Conservation (phyloP, 768 basidiomycete genomes). For the Calocera cornea region DNA sequence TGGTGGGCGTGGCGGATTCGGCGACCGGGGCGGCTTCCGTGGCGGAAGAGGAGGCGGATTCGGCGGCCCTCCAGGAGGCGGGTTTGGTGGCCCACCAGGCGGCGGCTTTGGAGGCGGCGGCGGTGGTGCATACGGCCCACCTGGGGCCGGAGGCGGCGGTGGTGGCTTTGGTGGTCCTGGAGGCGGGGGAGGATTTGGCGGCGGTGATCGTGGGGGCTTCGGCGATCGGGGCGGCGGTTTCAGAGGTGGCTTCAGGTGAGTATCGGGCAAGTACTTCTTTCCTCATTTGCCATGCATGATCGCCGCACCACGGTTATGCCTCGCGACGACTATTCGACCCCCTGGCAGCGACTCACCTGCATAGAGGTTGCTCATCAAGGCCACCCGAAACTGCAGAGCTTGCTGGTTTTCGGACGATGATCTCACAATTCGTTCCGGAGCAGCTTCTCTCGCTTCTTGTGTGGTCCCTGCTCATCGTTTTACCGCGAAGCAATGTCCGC, state of each 20-base stretch:
- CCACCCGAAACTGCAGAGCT: neutral
- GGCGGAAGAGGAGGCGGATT: slow-evolving; percentile 10
- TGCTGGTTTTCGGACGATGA: neutral
- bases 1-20: slow-evolving; percentile 8
- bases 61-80: neutral
- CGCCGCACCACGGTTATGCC: too few species aligned
- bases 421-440: neutral
- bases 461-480: too few species aligned
- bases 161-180: slow-evolving; percentile 5
- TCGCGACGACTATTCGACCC: neutral
- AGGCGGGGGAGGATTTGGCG: slow-evolving; percentile 19
- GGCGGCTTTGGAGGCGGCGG: neutral
- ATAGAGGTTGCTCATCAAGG: neutral
- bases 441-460: too few species aligned
- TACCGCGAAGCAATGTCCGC: neutral
- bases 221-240: slow-evolving; percentile 21
- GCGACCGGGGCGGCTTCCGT: neutral
- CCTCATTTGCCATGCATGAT: neutral
- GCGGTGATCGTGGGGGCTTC: slow-evolving; percentile 26
- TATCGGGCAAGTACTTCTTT: neutral
- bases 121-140: slow-evolving; percentile 7
- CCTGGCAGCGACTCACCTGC: neutral
- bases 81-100: slow-evolving; percentile 8
- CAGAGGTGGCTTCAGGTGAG: slow-evolving; percentile 16
- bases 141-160: slow-evolving; percentile 14